phyloP scores from a whole-genome alignment of 2,329 filamentous ascomycete species.

The Claviceps purpurea region DNA sequence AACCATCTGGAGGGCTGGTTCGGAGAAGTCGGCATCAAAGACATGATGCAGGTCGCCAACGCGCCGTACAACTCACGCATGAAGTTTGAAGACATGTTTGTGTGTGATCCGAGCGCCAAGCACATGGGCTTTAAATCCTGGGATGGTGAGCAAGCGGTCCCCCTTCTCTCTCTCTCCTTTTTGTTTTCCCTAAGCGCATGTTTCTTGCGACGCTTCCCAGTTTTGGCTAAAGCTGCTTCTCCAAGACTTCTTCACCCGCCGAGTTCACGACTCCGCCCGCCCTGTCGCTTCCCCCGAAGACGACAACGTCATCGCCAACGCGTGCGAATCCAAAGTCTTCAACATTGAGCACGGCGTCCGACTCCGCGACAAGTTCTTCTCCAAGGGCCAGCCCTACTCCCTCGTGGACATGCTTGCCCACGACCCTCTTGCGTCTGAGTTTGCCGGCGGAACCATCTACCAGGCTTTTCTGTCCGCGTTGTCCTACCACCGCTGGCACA shows the following conservation, averaged over 20 bases:
- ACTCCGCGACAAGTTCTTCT: constrained; percentile 50
- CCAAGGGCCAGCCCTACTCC: constrained; percentile 57
- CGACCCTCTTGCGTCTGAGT: constrained; percentile 38
- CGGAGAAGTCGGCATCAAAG: constrained; percentile 30
- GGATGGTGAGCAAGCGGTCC: constrained; percentile 33
- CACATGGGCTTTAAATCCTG: constrained; percentile 52
- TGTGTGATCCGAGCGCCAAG: constrained; percentile 40
- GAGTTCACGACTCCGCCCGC: constrained; percentile 37
- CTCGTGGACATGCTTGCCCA: constrained; percentile 48
- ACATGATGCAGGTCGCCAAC: constrained; percentile 40
- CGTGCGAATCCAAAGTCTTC: constrained; percentile 51
- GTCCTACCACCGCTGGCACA: constrained; percentile 61
- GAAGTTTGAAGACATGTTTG: constrained; percentile 46
- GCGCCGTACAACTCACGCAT: constrained; percentile 25
- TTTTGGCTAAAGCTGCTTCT: no score
- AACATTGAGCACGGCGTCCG: constrained; percentile 35
- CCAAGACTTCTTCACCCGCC: constrained; percentile 49
- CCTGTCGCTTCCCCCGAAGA: constrained; percentile 46
- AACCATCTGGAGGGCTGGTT: constrained; percentile 39
- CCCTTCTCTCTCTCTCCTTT: neutral
- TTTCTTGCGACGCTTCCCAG: no score
- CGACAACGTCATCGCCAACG: constrained; percentile 41
- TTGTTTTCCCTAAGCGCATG: neutral
- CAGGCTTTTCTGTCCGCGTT: constrained; percentile 56
- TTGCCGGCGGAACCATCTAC: constrained; percentile 52